Evolutionary conservation across 2,329 filamentous ascomycete genomes (phyloP), one percentile per base, ranked within the genome.

Genomic region (Rosellinia necatrix): DNA sequence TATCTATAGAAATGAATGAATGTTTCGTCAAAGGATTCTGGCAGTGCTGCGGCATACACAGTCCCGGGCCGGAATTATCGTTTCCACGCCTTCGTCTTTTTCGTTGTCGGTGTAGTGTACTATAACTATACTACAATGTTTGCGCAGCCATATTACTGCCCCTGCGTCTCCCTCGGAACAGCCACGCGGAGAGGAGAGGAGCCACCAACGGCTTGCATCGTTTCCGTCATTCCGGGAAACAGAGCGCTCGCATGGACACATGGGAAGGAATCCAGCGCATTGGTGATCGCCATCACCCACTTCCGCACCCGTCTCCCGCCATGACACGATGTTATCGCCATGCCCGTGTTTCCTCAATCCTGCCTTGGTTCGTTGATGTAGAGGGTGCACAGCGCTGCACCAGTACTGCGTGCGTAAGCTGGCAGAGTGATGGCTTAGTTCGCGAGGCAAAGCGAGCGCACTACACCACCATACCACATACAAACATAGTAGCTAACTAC

Each of bases 151-250:
- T 30, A 9, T 29, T 27, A 43, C 40, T 27, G 38, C 13, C 10
- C 12, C 32, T 19, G 6, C 7, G 12, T 7, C 15, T 19, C 5
- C 8, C 7, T 9, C 22, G 17, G 22, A 32, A 9, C 40, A 55
- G 47, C 46, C 48, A 49, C 42, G n/a, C n/a, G n/a, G n/a, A 42
- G 35, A 37, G 53, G 15, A 53, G 49, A 53, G 41, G 38, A 60
- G 47, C 55, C 50, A 51, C 58, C 19, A 37, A 48, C 47, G 50
- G 48, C 50, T 55, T 15, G 47, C 47, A 49, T 52, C 40, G 37
- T 53, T 51, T 53, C 53, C 57, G 49, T 47, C 25, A 46, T 49
- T 56, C 43, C 52, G 53, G 47, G 21, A 50, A 47, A 27, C 19
- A 13, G 21, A 46, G 12, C 27, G 27, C n/a, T n/a, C n/a, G 41